phyloP scores from a whole-genome alignment of 345 rosid genomes.

The Pistacia vera region DNA sequence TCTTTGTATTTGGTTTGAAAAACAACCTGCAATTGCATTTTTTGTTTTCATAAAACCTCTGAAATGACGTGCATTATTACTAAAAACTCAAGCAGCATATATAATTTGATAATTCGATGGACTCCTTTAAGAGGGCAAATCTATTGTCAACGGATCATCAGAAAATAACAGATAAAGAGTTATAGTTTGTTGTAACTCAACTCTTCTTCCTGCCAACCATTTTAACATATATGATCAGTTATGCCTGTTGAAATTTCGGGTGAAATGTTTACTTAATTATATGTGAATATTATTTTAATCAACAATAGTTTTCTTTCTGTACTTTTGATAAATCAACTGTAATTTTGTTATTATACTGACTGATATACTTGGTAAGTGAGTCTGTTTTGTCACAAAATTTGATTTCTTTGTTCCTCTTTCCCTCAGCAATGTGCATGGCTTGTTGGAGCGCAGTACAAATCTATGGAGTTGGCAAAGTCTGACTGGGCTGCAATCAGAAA shows the following conservation, averaged over 20 bases:
- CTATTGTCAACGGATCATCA: background rate
- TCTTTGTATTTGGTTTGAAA: constrained; percentile 13
- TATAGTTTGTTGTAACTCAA: background rate
- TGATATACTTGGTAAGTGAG: background rate
- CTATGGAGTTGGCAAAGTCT: constrained; percentile 87
- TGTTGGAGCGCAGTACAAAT: constrained; percentile 86
- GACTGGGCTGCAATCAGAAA: constrained; percentile 83
- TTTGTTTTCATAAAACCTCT: background rate
- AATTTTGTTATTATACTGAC: background rate
- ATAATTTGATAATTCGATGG: background rate
- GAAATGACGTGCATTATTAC: background rate
- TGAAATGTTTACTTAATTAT: background rate
- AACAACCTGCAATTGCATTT: background rate
- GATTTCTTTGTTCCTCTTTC: background rate
- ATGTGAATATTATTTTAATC: background rate
- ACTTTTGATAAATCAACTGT: background rate
- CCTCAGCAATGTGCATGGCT: constrained; percentile 94
- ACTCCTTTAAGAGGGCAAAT: too few relatives aligned
- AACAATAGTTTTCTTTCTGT: background rate
- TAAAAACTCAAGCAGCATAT: constrained; percentile 7
- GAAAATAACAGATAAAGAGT: background rate
- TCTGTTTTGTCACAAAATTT: constrained; percentile 3
- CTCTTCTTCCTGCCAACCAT: background rate
- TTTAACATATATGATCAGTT: background rate
- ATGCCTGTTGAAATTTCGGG: background rate